These are phyloP conservation scores for Barnettozyma siamensis DNA, from an alignment of 805 yeast species.

Conservation along the genomic window DNA sequence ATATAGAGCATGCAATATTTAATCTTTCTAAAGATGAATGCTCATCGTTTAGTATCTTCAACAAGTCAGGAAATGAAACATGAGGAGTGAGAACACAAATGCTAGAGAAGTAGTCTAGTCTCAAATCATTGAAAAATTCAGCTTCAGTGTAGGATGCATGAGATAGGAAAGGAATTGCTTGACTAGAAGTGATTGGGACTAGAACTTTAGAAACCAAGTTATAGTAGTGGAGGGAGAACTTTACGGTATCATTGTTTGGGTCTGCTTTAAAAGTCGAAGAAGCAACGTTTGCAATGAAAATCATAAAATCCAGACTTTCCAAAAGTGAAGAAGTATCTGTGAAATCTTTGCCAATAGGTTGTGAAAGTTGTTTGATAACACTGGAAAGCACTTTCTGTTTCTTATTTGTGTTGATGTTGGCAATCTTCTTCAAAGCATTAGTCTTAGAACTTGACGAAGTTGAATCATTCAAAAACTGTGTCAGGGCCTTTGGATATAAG, in stretches of 20 bases:
- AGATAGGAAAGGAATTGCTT: slow-evolving; percentile 12
- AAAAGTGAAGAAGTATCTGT: slow-evolving; percentile 19
- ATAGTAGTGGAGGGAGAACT: slow-evolving; percentile 22
- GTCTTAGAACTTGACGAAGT: slow-evolving; percentile 8
- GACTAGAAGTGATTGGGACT: slow-evolving; percentile 19
- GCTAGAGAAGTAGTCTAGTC: slow-evolving; percentile 25
- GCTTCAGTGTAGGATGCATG: slow-evolving; percentile 15
- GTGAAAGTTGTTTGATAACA: slow-evolving; percentile 18
- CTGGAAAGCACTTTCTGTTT: slow-evolving; percentile 19
- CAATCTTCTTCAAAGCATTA: slow-evolving; percentile 19
- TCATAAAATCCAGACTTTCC: slow-evolving; percentile 28
- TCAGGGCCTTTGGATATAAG: slow-evolving; percentile 28
- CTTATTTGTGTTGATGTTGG: slow-evolving; percentile 17
- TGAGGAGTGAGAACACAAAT: slow-evolving; percentile 20
- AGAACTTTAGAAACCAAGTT: slow-evolving; percentile 18
- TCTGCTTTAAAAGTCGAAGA: slow-evolving; percentile 24
- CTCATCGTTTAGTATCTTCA: slow-evolving; percentile 26
- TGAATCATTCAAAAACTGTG: slow-evolving; percentile 16
- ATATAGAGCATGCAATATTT: slow-evolving; percentile 32
- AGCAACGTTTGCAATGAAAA: slow-evolving; percentile 29
- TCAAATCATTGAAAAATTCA: slow-evolving; percentile 23
- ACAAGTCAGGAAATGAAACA: slow-evolving; percentile 16
- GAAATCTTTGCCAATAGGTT: slow-evolving; percentile 13
- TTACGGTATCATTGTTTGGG: slow-evolving; percentile 24
- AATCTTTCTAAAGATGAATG: slow-evolving; percentile 27